These are phyloP conservation scores for Talaromyces islandicus DNA, from an alignment of 2,329 filamentous ascomycete genomes.

Conservation along the genomic window DNA sequence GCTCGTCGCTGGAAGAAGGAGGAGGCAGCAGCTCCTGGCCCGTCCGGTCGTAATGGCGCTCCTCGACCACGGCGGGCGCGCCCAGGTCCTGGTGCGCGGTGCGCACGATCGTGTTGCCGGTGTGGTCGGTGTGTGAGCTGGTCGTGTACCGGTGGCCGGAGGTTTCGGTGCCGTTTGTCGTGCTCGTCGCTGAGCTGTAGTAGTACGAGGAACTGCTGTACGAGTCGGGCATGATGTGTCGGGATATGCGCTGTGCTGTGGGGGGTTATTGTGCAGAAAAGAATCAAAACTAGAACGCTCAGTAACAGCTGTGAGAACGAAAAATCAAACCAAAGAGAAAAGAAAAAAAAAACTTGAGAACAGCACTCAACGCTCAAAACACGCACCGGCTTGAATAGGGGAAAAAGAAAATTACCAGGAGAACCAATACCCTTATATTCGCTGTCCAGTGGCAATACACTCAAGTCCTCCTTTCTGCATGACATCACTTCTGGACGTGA, in stretches of 20 bases:
- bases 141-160: slow-evolving; percentile 29
- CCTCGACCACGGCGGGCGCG: slow-evolving; percentile 26
- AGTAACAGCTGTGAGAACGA: neutral
- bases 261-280: neutral
- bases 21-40: slow-evolving; percentile 24
- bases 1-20: neutral
- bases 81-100: slow-evolving; percentile 30
- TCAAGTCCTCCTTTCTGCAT: neutral
- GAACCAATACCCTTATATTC: neutral
- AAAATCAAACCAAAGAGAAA: too few relatives aligned
- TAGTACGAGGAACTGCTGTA: slow-evolving; percentile 28
- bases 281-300: neutral
- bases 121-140: slow-evolving; percentile 23
- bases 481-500: neutral
- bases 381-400: neutral
- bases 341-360: neutral
- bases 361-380: too few relatives aligned
- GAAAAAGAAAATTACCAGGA: neutral
- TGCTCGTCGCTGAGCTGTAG: slow-evolving; percentile 25
- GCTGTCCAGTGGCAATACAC: neutral
- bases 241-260: neutral
- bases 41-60: slow-evolving; percentile 26
- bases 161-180: slow-evolving; percentile 18
- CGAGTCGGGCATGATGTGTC: slow-evolving; percentile 11
- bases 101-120: slow-evolving; percentile 28